Base-by-base conservation (phyloP, 371 early-diverging fungal genomes). In the Mucor lusitanicus region DNA sequence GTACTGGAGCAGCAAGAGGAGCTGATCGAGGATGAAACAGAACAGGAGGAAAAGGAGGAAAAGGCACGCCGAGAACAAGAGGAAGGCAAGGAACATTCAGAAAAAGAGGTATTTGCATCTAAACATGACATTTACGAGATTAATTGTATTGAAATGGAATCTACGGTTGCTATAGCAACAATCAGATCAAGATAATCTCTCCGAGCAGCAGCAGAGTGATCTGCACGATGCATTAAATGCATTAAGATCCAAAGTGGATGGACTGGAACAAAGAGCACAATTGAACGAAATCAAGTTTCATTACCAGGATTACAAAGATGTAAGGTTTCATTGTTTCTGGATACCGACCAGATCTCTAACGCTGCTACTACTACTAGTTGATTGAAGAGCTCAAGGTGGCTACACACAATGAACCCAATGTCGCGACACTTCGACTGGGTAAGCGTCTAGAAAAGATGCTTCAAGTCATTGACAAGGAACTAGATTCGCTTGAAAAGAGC, bases 1-100 rank as follows among this genome's bases (percentile, higher is more conserved):
- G 94, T 96, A 17, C 75, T 97, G 65, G 90, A 95, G 70, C 91
- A 97, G 76, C 96, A 97, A 79, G 93, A 96, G 75, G 95, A 96
- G 72, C 80, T 96, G 57, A 96, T 97, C 61, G 92, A 90, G 63
- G 94, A 95, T 66, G 97, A 96, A 76, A 77, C 76, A 42, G 91
- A 86, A 60, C 89, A 92, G 71, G 89, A 76, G 71, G 71, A 75
- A 33, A 79, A 80, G 59, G 79, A 81, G 62, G 81, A 82, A 33
- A 75, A 85, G 53, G 83, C 81, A 9, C 70, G 84, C 67, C 81
- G 40, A n/a, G 69, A 76, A 48, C 71, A 65, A 13, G 55, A 66
- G 30, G 73, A 73, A 54, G 11, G 15, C 55, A 54, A 54, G 15
- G 55, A 27, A 54, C 28, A 9, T 30, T 8, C 19, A 54, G 55